Evolutionary conservation across 441 rosid genomes (phyloP).

Genomic region (Codiaeum variegatum): DNA sequence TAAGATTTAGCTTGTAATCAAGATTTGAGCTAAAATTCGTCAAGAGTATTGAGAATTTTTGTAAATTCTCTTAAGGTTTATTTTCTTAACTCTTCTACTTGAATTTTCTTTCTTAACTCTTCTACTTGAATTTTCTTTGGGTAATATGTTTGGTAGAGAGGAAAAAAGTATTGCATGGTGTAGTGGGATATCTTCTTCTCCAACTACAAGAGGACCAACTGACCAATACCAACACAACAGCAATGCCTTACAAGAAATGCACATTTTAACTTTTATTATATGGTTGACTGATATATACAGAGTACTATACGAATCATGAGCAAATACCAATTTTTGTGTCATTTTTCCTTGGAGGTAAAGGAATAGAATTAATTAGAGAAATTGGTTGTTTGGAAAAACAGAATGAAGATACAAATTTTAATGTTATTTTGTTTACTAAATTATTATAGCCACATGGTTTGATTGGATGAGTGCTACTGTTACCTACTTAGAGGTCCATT

Average conservation of each 20-base stretch:
- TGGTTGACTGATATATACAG: neutral
- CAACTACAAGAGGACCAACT: neutral
- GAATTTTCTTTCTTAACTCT: too few species aligned
- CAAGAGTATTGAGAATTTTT: too few species aligned
- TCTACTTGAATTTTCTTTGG: too few species aligned
- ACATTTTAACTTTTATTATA: neutral
- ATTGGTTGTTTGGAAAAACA: too few species aligned
- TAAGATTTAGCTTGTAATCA: too few species aligned
- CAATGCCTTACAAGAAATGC: neutral
- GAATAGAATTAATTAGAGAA: neutral
- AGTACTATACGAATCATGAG: neutral
- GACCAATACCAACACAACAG: neutral
- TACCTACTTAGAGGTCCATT: too few species aligned
- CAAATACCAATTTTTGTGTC: conserved; percentile 2
- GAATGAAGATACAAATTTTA: neutral
- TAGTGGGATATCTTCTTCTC: neutral
- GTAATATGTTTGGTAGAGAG: conserved; percentile 3
- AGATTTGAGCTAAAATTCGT: too few species aligned
- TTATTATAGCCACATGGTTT: too few species aligned
- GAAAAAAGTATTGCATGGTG: neutral
- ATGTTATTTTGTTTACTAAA: neutral
- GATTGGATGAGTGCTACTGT: too few species aligned
- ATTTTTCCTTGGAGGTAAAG: neutral
- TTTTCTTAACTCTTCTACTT: too few species aligned
- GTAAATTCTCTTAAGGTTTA: too few species aligned